A percentile compares a stretch with the other conserved stretches of the same genome.
phyloP scores from a whole-genome alignment of 106 monocot genomes.

The Cymbidium sinense region DNA sequence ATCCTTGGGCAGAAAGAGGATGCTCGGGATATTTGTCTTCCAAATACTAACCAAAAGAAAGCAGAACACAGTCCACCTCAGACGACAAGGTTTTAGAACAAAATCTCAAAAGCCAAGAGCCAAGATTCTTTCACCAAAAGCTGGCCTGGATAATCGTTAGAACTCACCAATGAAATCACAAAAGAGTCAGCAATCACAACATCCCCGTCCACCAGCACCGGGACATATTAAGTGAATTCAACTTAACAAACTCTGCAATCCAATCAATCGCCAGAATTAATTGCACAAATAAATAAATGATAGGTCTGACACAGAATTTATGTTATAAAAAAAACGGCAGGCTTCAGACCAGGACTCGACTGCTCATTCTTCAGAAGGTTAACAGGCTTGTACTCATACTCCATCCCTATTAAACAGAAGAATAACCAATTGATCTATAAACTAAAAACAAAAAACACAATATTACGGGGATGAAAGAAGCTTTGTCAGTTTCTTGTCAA shows the following conservation, averaged over 20 bases:
- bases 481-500: background rate
- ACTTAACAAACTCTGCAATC: slow-evolving; percentile 34
- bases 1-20: slow-evolving; percentile 43
- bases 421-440: background rate
- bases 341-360: slow-evolving; percentile 37
- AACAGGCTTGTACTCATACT: slow-evolving; percentile 79
- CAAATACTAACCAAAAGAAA: slow-evolving; percentile 28
- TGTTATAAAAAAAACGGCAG: background rate
- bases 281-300: background rate
- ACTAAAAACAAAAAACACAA: background rate
- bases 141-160: background rate
- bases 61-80: background rate
- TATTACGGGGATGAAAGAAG: background rate
- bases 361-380: slow-evolving; percentile 73
- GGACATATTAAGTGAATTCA: slow-evolving; percentile 44
- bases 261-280: background rate
- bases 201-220: slow-evolving; percentile 39
- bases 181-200: slow-evolving; percentile 34
- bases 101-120: background rate
- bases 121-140: background rate
- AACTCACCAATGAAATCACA: slow-evolving; percentile 34
- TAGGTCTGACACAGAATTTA: no score
- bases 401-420: slow-evolving; percentile 37
- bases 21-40: slow-evolving; percentile 47
- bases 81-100: background rate